These are phyloP conservation scores for Candolleomyces aberdarensis DNA, from an alignment of 768 basidiomycete species.

Conservation along the genomic window DNA sequence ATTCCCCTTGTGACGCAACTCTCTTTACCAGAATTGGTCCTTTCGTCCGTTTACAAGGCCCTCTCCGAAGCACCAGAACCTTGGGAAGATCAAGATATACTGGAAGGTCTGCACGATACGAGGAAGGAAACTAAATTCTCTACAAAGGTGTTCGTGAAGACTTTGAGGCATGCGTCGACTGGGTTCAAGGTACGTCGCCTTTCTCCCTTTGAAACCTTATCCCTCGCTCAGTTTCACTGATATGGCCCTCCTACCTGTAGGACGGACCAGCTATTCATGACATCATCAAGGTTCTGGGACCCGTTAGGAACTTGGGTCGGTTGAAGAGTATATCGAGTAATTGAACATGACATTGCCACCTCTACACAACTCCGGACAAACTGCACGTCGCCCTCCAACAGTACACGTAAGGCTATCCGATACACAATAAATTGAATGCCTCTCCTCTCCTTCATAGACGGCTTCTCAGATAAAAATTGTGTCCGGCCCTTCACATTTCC, in stretches of 20 bases:
- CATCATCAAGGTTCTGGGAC: conserved; percentile 41
- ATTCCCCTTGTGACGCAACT: neutral
- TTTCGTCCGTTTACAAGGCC: conserved; percentile 27
- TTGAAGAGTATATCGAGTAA: conserved; percentile 15
- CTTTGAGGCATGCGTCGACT: conserved; percentile 74
- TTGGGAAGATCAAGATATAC: conserved; percentile 26
- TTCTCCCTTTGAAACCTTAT: neutral
- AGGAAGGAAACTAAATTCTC: conserved; percentile 36
- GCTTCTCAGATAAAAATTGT: too few species aligned
- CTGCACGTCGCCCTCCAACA: too few species aligned
- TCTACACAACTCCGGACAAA: too few species aligned
- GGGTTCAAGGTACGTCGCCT: conserved; percentile 68
- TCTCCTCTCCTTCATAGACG: too few species aligned
- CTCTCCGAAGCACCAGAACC: conserved; percentile 28
- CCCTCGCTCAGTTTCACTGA: neutral
- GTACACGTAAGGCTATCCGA: too few species aligned
- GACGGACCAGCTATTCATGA: conserved; percentile 49
- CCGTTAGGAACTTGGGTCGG: conserved; percentile 36
- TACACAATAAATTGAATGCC: too few species aligned
- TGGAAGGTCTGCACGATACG: conserved; percentile 40
- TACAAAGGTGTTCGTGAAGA: conserved; percentile 62
- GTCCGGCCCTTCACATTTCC: too few species aligned
- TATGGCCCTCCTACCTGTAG: conserved; percentile 21
- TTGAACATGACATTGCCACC: too few species aligned
- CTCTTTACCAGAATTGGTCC: conserved; percentile 25